Base-by-base conservation (phyloP, 106 monocot genomes). In the Triglochin maritima region DNA sequence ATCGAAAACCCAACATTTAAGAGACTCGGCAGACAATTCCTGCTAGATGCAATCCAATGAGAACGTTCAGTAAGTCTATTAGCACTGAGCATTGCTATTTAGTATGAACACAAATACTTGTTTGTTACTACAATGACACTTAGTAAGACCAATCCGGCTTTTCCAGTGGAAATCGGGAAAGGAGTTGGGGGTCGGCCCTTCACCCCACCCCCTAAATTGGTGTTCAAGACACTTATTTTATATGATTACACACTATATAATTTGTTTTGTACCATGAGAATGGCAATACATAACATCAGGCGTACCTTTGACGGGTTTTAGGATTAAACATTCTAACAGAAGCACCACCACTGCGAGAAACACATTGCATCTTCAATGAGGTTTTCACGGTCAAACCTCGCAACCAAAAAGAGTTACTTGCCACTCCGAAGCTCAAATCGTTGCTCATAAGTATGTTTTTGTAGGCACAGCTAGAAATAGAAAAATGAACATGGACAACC, bases 321-420 rank as follows among this genome's bases (percentile, higher is more conserved):
- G 66, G 8, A 66, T 50, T 29, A 16, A 50, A 66, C 49, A 66
- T 8, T n/a, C n/a, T n/a, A 52, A 17, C 49, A 66, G 66, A 49
- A 14, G 12, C 48, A 9, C 13, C 13, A 66, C 50, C 50, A 44
- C 52, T 29, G 4, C 41, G 50, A 9, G 66, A 66, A 29, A 51
- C 15, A 49, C 16, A 64, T 14, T 16, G n/a, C 47, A 48, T n/a
- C 46, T 64, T 47, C 46, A 64, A 48, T 1, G 4, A 6, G 2
- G 5, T 52, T 52, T 53, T 66, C 47, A 17, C 47, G 5, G 1
- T 17, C 4, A 51, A 52, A n/a, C 29, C 10, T 14, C 11, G 48
- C 17, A 42, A 66, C 29, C 51, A 13, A 51, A 4, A n/a, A 52
- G 41, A 66, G 52, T 4, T 47, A 48, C 14, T 5, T 44, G 12